Percentiles rank a stretch among this genome's conserved stretches.
Evolutionary conservation across 202 grass and related monocot genomes (phyloP).

Genomic region (Musa balbisiana): DNA sequence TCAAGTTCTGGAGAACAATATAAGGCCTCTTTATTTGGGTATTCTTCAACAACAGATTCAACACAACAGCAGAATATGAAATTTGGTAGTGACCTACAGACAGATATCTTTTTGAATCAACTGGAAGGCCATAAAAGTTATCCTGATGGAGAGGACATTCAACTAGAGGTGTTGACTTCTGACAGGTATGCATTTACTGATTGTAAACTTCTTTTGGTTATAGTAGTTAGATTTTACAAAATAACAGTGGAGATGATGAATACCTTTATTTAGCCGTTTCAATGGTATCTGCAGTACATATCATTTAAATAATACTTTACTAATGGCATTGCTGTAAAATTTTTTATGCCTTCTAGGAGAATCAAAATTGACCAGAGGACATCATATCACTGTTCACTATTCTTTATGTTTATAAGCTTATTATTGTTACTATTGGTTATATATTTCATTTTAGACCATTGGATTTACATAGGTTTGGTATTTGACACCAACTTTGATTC

Average conservation of each 20-base stretch:
- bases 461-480: not conserved
- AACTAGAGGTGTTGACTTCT: not conserved
- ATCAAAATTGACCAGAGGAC: not conserved
- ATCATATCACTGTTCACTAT: not conserved
- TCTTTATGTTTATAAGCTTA: not conserved
- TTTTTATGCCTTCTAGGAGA: too few species aligned
- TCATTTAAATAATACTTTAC: too few species aligned
- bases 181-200: not conserved
- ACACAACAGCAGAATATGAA: conserved; percentile 27
- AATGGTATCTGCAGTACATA: too few species aligned
- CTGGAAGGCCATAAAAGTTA: not conserved
- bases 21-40: conserved; percentile 18
- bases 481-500: not conserved
- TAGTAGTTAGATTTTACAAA: not conserved
- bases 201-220: not conserved
- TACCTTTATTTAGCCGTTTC: too few species aligned
- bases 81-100: conserved; percentile 28
- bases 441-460: not conserved
- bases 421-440: not conserved
- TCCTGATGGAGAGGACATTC: not conserved
- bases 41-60: conserved; percentile 31
- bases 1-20: conserved; percentile 23
- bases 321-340: too few species aligned
- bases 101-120: not conserved
- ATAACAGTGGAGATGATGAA: too few species aligned